These are phyloP conservation scores for Biscogniauxia mediterranea DNA, from an alignment of 2,329 filamentous ascomycete species.

Conservation along the genomic window DNA sequence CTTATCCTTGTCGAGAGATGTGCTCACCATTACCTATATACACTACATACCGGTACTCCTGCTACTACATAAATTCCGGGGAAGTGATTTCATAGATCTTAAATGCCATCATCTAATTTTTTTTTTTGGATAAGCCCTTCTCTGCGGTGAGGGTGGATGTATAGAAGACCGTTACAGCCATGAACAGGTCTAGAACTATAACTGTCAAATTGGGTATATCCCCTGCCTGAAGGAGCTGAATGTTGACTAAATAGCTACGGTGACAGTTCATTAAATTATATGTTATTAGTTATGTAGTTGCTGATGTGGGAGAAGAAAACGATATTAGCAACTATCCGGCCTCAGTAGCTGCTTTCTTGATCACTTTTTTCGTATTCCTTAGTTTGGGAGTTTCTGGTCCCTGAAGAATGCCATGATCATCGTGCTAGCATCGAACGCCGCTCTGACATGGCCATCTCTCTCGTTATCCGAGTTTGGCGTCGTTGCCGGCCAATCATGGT, in stretches of 20 bases:
- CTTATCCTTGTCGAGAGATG: no score
- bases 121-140: no score
- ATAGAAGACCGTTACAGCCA: no score
- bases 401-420: constrained; percentile 29
- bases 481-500: constrained; percentile 29
- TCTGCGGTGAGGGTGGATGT: no score
- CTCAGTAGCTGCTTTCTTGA: not conserved
- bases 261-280: not conserved
- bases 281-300: not conserved
- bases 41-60: no score
- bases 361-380: not conserved
- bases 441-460: constrained; percentile 12
- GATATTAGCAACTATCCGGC: not conserved
- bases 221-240: not conserved
- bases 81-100: no score
- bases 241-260: not conserved
- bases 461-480: constrained; percentile 23
- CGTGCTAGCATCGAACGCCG: constrained; percentile 27
- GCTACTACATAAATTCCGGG: no score
- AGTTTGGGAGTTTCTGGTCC: not conserved
- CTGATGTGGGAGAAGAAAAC: not conserved
- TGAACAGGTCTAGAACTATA: no score
- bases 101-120: no score
- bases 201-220: not conserved
- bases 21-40: no score